Evolutionary conservation across 2,329 filamentous ascomycete genomes (phyloP).

Genomic region (Neofusicoccum parvum): DNA sequence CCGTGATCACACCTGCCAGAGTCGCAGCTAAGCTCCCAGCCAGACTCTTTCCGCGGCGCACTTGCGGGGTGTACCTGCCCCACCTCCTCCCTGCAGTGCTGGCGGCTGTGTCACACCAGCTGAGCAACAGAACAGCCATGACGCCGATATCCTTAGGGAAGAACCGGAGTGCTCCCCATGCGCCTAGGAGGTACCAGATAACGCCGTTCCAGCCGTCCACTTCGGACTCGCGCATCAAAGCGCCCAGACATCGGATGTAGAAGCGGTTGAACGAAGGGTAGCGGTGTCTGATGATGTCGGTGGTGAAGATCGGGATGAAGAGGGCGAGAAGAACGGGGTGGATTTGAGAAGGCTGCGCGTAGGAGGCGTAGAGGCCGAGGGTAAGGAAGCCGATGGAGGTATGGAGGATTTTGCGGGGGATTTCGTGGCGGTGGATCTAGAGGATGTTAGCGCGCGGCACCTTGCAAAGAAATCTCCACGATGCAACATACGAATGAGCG

Average conservation of each 20-base stretch:
- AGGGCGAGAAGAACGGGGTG: slow-evolving; percentile 80
- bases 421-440: slow-evolving; percentile 83
- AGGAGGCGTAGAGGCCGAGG: slow-evolving; percentile 79
- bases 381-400: slow-evolving; percentile 96
- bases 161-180: slow-evolving; percentile 81
- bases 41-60: slow-evolving; percentile 86
- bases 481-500: slow-evolving; percentile 69
- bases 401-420: slow-evolving; percentile 84
- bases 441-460: slow-evolving; percentile 25
- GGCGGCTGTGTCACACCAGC: slow-evolving; percentile 97
- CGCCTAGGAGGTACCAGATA: slow-evolving; percentile 91
- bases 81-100: slow-evolving; percentile 91
- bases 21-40: slow-evolving; percentile 87
- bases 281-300: slow-evolving; percentile 81
- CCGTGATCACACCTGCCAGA: slow-evolving; percentile 77
- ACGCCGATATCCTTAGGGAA: slow-evolving; percentile 93
- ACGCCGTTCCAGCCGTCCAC: slow-evolving; percentile 94
- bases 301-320: slow-evolving; percentile 79
- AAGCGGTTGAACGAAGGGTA: slow-evolving; percentile 80
- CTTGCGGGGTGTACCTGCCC: slow-evolving; percentile 82
- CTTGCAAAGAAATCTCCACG: background rate
- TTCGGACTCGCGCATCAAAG: slow-evolving; percentile 96
- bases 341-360: slow-evolving; percentile 74
- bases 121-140: slow-evolving; percentile 84
- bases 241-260: slow-evolving; percentile 82